Evolutionary conservation across 352 stramenopile genomes (phyloP).

Genomic region (Aphanomyces cochlioides): DNA sequence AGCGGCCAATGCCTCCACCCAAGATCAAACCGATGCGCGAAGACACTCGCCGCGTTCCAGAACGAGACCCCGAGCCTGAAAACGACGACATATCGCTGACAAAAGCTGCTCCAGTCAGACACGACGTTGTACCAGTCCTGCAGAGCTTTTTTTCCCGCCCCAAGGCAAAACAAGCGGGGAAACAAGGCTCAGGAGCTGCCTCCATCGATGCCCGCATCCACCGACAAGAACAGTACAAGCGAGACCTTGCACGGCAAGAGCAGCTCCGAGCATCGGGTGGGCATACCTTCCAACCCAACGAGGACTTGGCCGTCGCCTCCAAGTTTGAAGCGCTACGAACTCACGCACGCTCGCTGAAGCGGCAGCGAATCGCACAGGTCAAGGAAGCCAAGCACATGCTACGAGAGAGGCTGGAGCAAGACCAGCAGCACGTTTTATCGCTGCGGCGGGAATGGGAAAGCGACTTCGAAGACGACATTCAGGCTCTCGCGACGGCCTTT

Average conservation of each 20-base stretch:
- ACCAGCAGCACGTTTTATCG: neutral
- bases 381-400: constrained; percentile 11
- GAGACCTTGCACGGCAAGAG: constrained; percentile 26
- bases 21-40: constrained; percentile 19
- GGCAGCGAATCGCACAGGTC: constrained; percentile 22
- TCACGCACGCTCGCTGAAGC: constrained; percentile 25
- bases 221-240: constrained; percentile 30
- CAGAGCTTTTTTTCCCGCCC: constrained; percentile 28
- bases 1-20: neutral
- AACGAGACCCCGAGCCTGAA: neutral
- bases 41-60: neutral
- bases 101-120: neutral
- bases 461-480: constrained; percentile 22
- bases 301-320: neutral
- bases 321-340: constrained; percentile 2
- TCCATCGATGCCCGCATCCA: constrained; percentile 25
- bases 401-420: neutral
- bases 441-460: constrained; percentile 6
- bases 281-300: neutral
- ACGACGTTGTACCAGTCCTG: constrained; percentile 19
- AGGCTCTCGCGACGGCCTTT: constrained; percentile 10
- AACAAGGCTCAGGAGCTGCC: neutral
- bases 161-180: neutral
- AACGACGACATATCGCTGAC: neutral
- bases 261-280: constrained; percentile 6